Percentiles rank a stretch among this genome's conserved stretches.
These are phyloP conservation scores for Sicyos baderoa DNA, from an alignment of 306 rosid genomes.

Conservation along the genomic window DNA sequence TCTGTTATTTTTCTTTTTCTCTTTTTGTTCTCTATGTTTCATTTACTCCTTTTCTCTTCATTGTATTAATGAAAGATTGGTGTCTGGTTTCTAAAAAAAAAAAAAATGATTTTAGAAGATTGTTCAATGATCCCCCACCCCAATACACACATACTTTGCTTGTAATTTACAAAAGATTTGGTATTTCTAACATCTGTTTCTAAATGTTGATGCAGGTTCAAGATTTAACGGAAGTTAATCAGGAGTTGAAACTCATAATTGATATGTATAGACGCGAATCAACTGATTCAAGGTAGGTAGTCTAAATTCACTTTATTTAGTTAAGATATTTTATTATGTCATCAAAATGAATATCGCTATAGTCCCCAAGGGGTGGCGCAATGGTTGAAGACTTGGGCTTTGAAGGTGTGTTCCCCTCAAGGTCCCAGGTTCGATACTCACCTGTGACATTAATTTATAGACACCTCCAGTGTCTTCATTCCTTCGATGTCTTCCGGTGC, in stretches of 20 bases:
- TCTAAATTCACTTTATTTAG: slow-evolving; percentile 18
- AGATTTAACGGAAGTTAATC: slow-evolving; percentile 45
- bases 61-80: too few species aligned
- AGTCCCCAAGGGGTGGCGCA: too few species aligned
- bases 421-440: too few species aligned
- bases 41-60: too few species aligned
- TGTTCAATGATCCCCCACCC: neutral
- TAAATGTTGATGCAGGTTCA: slow-evolving; percentile 43
- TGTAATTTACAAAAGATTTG: neutral
- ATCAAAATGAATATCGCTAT: neutral
- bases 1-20: too few species aligned
- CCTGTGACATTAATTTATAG: too few species aligned
- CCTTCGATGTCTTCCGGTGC: too few species aligned
- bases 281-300: slow-evolving; percentile 60
- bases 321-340: neutral
- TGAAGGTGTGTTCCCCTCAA: too few species aligned
- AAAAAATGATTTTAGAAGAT: neutral
- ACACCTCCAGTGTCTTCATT: too few species aligned
- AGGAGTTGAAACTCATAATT: slow-evolving; percentile 60
- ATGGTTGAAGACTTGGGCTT: too few species aligned
- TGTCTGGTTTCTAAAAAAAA: too few species aligned
- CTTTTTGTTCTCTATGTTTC: too few species aligned
- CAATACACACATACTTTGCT: neutral
- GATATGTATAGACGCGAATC: slow-evolving; percentile 82
- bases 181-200: neutral